Evolutionary conservation across 352 stramenopile species (phyloP), one percentile per base, ranked within the genome.

Genomic region (Globisporangium okanoganense): DNA sequence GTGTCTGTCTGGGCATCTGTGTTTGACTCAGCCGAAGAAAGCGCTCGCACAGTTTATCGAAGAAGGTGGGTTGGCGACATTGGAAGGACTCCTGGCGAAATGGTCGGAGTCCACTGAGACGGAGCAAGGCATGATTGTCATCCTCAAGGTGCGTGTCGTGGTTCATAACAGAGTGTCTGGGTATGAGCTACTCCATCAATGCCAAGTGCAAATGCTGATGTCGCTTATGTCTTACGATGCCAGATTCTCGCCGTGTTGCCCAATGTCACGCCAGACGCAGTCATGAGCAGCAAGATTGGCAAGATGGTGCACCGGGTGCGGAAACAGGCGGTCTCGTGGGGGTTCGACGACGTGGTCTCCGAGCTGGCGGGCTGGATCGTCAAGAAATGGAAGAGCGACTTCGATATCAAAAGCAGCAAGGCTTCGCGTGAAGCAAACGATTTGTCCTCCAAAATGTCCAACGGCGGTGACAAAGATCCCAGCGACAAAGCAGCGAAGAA

Each of bases 231-330:
- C 12, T 53, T 18, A 18, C 14, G 12, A 14, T 25, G 48, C 8
- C 31, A 91, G 79, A 56, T 77, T 5, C 71, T 92, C n/a, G 65
- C 70, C 14, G 73, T 86, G 7, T 56, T 92, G 18, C 82, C 82
- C 44, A 77, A 75, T 2, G 64, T 92, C 6, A 85, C 77, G 9
- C 67, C 52, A 5, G 69, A 79, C 5, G 58, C 63, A 0, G 64
- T 92, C 3, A 31, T 76, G 1, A 35, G 61, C 3, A 92, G 78
- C 58, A 66, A 65, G 5, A 88, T 92, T 27, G 82, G 82, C n/a
- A 67, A 69, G 18, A 85, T 73, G 56, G 40, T 92, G 18, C 54
- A 50, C 9, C 59, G 56, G 18, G 75, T 90, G 45, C 58, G 71
- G 40, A 89, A 75, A 44, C 64, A 44, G 40, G 64, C 56, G 9